Base-by-base conservation (phyloP, 1,139 yeast species). In the Suhomyces chickasaworum region DNA sequence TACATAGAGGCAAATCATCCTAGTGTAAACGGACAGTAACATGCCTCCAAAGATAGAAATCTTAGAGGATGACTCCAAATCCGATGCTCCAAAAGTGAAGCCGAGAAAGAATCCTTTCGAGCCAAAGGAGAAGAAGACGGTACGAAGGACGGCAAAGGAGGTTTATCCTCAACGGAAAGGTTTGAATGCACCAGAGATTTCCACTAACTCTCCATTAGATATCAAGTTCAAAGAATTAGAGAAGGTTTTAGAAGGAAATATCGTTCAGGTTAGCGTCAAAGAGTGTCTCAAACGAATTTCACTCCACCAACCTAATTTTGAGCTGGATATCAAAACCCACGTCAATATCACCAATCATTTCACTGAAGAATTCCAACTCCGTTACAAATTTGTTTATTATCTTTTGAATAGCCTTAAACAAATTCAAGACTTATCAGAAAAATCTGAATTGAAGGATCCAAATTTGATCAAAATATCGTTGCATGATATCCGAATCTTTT, bases 401-500 rank as follows among this genome's bases (percentile, higher is more conserved):
- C 56, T 75, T 17, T 58, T 77, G n/a, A 59, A 64, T 17, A 55
- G 58, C 34, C 55, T 77, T n/a, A 39, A 59, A 3, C 55, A 66
- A 23, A 71, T 80, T 21, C 51, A 47, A 27, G 27, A n/a, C 13
- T 35, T 40, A 4, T 42, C 51, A 5, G 44, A 56, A 52, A 42
- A 44, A 38, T 45, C 42, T 18, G 47, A 42, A 13, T 53, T 47
- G 30, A 52, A 27, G 41, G 61, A 71, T 42, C 59, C 73, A 6
- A 64, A 77, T 39, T 61, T 87, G 43, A 77, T 91, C 16, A 72
- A 86, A 7, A 84, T 91, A 13, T 88, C 97, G 0, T 70, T 91
- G 9, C 91, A 89, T 58, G 98, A 91, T 60, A 82, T 91, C 73
- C 85, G 83, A 59, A 78, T 81, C 2, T 80, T 91, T 49, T 84